Conservation (phyloP, 169 alveolate species). For the Babesia caballi region DNA sequence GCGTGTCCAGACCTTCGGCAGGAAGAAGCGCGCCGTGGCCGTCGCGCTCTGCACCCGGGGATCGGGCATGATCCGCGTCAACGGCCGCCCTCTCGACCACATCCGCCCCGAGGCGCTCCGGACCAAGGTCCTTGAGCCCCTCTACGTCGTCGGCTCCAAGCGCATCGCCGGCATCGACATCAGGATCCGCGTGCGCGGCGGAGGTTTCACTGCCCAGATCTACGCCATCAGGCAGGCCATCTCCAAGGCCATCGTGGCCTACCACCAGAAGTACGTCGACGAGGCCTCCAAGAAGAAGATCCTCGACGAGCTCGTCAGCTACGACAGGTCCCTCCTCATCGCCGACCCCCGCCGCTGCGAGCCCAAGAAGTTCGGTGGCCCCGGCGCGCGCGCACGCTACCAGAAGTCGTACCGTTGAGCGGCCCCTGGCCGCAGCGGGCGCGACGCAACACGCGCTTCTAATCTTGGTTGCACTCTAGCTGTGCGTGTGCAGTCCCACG, state of each 20-base stretch:
- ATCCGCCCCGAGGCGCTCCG: constrained; percentile 93
- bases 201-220: constrained; percentile 97
- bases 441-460: neutral
- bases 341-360: constrained; percentile 99
- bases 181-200: constrained; percentile 98
- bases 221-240: constrained; percentile 97
- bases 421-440: neutral
- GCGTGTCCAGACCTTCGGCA: constrained; percentile 96
- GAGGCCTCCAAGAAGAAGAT: constrained; percentile 92
- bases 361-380: constrained; percentile 99
- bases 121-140: constrained; percentile 96
- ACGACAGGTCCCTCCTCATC: constrained; percentile 97
- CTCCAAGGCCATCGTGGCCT: constrained; percentile 98
- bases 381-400: constrained; percentile 96
- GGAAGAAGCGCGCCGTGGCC: constrained; percentile 97
- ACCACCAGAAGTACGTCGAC: constrained; percentile 94
- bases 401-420: constrained; percentile 98
- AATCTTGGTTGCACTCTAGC: neutral
- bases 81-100: constrained; percentile 93
- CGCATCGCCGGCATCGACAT: constrained; percentile 91
- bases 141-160: constrained; percentile 93
- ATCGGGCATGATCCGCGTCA: constrained; percentile 93
- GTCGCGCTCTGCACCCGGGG: constrained; percentile 94
- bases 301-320: constrained; percentile 92
- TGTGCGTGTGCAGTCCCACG: neutral